Base-by-base conservation (phyloP, 352 stramenopile species). In the Globisporangium recalcitrans region DNA sequence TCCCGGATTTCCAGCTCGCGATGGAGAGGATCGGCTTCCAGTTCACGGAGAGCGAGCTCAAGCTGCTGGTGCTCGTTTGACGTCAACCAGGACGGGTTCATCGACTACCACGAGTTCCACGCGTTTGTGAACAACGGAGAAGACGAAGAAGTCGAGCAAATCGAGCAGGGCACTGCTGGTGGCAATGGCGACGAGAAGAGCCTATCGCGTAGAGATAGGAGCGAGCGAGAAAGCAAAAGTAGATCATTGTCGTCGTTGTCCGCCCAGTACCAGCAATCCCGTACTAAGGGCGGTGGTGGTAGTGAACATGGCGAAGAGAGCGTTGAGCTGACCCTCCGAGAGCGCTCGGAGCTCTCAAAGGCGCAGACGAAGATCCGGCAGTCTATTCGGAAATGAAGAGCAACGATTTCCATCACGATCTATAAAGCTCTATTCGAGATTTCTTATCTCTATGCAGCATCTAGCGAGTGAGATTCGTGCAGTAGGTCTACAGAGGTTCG, bases 21-120 rank as follows among this genome's bases (percentile, higher is more conserved):
- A 73, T 90, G 48, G 76, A 80, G 19, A 53, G 82, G 16, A 65
- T 90, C 19, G 73, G 75, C 3, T 84, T 91, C 26, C 63, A 52
- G 1, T 56, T 89, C 26, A 75, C 61, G 7, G 73, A 83, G 10
- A 38, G 58, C 9, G 79, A 92, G 31, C 71, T 75, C 22, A 71
- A 73, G 60, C 38, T 90, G 48, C 53, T 91, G 13, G 48, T 55
- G 11, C 48, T 88, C 31, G 22, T 90, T 91, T 58, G 76, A 80
- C 52, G 59, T 60, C 13, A 79, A 76, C 40, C 69, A 70, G 48
- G 78, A 87, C 52, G 80, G 72, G 4, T 82, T 68, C 62, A 77
- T 91, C 36, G 75, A 89, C 68, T 90, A 90, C 49, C 64, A 77
- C 58, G 71, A 77, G 29, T 88, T 92, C 55, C 65, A 80, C 48